Evolutionary conservation across 2,329 filamentous ascomycete genomes (phyloP).

Genomic region (Fusarium penzigii): DNA sequence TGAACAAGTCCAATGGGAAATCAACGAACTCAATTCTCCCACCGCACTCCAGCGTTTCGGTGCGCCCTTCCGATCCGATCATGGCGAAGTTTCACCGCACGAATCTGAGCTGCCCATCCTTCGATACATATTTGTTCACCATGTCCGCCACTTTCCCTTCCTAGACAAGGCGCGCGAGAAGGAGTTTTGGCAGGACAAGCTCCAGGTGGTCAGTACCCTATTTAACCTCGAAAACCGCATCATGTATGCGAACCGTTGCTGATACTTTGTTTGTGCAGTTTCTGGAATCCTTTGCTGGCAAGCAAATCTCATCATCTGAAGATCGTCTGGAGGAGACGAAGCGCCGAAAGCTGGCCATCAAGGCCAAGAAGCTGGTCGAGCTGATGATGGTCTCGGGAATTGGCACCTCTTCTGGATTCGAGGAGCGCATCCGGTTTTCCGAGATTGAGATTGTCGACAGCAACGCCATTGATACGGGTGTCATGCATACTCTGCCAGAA

Average conservation of each 20-base stretch:
- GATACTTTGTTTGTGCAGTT: slow-evolving; percentile 59
- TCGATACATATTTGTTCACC: slow-evolving; percentile 95
- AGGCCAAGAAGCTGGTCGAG: slow-evolving; percentile 94
- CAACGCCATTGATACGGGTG: slow-evolving; percentile 85
- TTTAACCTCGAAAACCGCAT: not conserved
- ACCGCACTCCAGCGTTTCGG: slow-evolving; percentile 94
- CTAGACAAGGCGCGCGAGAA: slow-evolving; percentile 96
- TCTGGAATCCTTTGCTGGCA: slow-evolving; percentile 93
- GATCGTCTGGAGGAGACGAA: slow-evolving; percentile 96
- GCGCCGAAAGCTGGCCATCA: slow-evolving; percentile 84
- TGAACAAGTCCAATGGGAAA: slow-evolving; percentile 86
- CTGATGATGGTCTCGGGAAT: slow-evolving; percentile 99
- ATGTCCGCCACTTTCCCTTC: slow-evolving; percentile 97
- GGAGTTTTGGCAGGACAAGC: slow-evolving; percentile 99
- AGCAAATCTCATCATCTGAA: slow-evolving; percentile 95
- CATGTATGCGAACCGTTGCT: slow-evolving; percentile 1
- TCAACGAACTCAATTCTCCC: slow-evolving; percentile 88
- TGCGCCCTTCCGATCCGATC: slow-evolving; percentile 89
- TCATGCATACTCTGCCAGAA: slow-evolving; percentile 84
- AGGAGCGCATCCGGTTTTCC: slow-evolving; percentile 94
- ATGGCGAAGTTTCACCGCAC: slow-evolving; percentile 87
- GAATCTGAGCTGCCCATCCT: slow-evolving; percentile 93
- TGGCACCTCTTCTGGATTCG: slow-evolving; percentile 92
- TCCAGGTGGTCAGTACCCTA: slow-evolving; percentile 74
- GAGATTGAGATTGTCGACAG: slow-evolving; percentile 97